Evolutionary conservation across 768 basidiomycete species (phyloP).

Genomic region (Naganishia randhawae): DNA sequence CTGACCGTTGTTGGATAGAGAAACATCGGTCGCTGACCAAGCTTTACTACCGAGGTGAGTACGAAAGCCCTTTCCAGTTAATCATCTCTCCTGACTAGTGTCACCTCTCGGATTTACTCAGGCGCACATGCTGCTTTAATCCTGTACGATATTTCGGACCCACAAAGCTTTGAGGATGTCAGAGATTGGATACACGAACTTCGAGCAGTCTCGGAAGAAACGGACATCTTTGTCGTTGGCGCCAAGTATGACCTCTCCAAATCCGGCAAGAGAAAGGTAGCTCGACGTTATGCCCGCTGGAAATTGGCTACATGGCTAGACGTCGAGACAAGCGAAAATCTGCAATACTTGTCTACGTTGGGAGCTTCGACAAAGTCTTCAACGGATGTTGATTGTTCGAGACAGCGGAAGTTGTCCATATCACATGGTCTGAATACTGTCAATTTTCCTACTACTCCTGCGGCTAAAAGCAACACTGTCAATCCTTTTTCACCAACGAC

Average conservation of each 20-base stretch:
- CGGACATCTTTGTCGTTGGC: constrained; percentile 92
- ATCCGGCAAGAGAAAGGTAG: constrained; percentile 20
- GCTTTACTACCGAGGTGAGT: constrained; percentile 29
- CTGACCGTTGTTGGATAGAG: constrained; percentile 4
- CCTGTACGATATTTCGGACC: constrained; percentile 91
- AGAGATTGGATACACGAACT: constrained; percentile 73
- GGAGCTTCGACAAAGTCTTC: background rate
- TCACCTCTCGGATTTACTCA: constrained; percentile 56
- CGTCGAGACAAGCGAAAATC: constrained; percentile 10
- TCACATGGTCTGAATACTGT: background rate
- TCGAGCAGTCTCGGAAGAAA: constrained; percentile 54
- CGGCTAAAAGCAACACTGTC: background rate
- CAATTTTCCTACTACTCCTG: background rate
- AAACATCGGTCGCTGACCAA: constrained; percentile 30
- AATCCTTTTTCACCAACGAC: background rate
- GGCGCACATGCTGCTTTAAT: constrained; percentile 90
- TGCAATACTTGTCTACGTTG: background rate
- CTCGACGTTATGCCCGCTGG: constrained; percentile 21
- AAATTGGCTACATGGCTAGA: constrained; percentile 25
- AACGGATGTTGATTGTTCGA: background rate
- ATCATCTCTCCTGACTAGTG: constrained; percentile 52
- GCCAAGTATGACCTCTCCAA: constrained; percentile 59
- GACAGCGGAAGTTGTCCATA: background rate
- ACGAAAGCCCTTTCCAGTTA: no score
- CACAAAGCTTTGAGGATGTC: constrained; percentile 80